Percentiles rank a stretch among this genome's conserved stretches.
Conservation (phyloP, 108 stramenopile genomes). For the Cyclotella distinguenda region DNA sequence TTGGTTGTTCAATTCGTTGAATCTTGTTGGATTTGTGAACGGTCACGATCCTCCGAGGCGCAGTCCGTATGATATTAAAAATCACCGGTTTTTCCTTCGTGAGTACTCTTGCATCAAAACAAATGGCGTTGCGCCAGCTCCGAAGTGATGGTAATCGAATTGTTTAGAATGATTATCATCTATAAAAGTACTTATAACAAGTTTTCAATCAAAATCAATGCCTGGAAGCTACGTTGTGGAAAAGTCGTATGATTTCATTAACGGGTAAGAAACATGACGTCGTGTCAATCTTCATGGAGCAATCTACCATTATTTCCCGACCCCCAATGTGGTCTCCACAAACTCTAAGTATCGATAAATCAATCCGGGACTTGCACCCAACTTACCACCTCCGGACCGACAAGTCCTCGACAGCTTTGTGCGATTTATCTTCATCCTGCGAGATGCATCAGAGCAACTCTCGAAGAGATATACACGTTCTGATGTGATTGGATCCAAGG, state of each 20-base stretch:
- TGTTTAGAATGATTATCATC: neutral
- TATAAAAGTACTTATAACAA: neutral
- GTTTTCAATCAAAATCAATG: neutral
- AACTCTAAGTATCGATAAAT: neutral
- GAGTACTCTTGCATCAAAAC: constrained; percentile 77
- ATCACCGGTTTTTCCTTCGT: constrained; percentile 81
- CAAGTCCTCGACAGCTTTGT: neutral
- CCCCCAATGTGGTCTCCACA: neutral
- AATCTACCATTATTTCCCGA: neutral
- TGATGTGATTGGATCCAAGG: neutral
- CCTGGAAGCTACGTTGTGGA: too few relatives aligned
- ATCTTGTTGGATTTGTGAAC: constrained; percentile 82
- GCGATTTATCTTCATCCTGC: neutral
- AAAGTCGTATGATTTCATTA: too few relatives aligned
- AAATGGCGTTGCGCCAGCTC: constrained; percentile 43
- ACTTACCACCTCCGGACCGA: neutral
- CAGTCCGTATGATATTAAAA: constrained; percentile 77
- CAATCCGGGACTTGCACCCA: neutral
- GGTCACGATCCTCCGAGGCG: constrained; percentile 86
- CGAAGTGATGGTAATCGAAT: neutral
- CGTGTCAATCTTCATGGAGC: neutral
- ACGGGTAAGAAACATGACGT: neutral
- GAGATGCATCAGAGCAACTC: neutral
- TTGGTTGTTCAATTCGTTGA: constrained; percentile 86
- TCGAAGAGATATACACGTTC: neutral